Percentiles rank a stretch among this genome's conserved stretches.
phyloP scores from a whole-genome alignment of 441 rosid species.

The Bocquillonia castaneifolia region DNA sequence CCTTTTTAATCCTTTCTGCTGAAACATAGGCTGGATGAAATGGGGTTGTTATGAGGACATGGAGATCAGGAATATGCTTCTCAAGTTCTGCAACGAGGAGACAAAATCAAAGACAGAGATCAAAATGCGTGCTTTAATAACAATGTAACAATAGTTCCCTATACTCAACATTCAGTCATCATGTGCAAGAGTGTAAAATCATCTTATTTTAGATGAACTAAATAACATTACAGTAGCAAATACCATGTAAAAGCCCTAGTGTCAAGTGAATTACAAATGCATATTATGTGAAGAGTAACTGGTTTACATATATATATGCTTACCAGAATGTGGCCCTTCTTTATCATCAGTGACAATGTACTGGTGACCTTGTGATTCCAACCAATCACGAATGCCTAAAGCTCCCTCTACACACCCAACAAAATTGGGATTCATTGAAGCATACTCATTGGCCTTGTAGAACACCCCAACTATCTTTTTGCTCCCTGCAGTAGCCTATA shows the following conservation, averaged over 20 bases:
- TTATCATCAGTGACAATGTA: constrained; percentile 92
- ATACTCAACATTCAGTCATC: too few relatives aligned
- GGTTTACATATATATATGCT: too few relatives aligned
- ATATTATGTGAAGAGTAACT: too few relatives aligned
- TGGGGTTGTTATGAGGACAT: constrained; percentile 82
- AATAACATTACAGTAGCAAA: too few relatives aligned
- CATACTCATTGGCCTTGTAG: constrained; percentile 86
- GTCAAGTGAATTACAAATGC: too few relatives aligned
- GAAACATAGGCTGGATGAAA: constrained; percentile 94
- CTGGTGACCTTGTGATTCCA: constrained; percentile 78
- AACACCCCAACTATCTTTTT: constrained; percentile 94
- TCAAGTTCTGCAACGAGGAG: constrained; percentile 59
- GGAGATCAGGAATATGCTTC: constrained; percentile 83
- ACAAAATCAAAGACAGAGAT: too few relatives aligned
- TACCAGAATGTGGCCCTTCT: constrained; percentile 79
- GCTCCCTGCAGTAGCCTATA: constrained; percentile 75
- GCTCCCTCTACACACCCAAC: constrained; percentile 75
- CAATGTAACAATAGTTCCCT: too few relatives aligned
- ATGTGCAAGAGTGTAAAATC: too few relatives aligned
- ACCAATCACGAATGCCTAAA: constrained; percentile 72
- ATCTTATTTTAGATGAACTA: too few relatives aligned
- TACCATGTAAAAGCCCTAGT: too few relatives aligned
- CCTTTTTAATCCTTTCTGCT: constrained; percentile 83
- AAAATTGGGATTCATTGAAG: constrained; percentile 70
- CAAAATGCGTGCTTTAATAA: too few relatives aligned